Base-by-base conservation (phyloP, 1,139 yeast genomes). In the Zygosaccharomyces pseudobailii region DNA sequence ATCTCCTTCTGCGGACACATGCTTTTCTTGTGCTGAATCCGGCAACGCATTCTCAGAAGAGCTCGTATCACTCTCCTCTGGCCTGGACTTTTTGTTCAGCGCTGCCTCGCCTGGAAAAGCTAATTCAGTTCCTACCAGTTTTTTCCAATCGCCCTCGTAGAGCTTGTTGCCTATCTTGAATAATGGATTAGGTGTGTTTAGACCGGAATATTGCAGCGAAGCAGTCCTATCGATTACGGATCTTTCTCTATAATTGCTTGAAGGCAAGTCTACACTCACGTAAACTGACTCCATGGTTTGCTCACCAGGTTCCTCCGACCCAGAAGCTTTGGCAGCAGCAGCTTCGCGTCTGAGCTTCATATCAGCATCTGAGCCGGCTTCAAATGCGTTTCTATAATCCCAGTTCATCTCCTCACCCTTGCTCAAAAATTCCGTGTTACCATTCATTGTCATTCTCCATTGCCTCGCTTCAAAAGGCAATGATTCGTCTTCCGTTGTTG, bases 351-450 rank as follows among this genome's bases (percentile, higher is more conserved):
- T 70, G 3, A 79, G 76, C 55, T 73, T 76, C 32, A 83, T 75
- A 62, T 84, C 92, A 47, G 82, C 90, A 49, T 81, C 85, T 1
- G 89, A 82, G 3, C 92, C 92, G 1, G 92, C 90, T 62, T 84
- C 90, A 54, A 78, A 80, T 23, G 76, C 76, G 47, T 67, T 68
- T 32, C 63, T 65, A 70, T 87, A 87, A 55, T 82, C 78, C 96
- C 96, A 87, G 62, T 85, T 85, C 92, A 88, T 86, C 66, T 87
- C 95, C 64, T 87, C 95, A n/a, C 96, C 96, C 6, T 75, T 67
- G 2, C 75, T 65, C 53, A 87, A 71, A 57, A 80, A 86, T 40
- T 76, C 80, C 23, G 87, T 76, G 54, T 79, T 76, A 19, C 96
- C 96, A 61, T 83, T 84, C 74, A 76, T 71, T 21, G 71, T 72